These are phyloP conservation scores for Aspergillus hiratsukae DNA, from an alignment of 2,329 filamentous ascomycete species.

Conservation along the genomic window DNA sequence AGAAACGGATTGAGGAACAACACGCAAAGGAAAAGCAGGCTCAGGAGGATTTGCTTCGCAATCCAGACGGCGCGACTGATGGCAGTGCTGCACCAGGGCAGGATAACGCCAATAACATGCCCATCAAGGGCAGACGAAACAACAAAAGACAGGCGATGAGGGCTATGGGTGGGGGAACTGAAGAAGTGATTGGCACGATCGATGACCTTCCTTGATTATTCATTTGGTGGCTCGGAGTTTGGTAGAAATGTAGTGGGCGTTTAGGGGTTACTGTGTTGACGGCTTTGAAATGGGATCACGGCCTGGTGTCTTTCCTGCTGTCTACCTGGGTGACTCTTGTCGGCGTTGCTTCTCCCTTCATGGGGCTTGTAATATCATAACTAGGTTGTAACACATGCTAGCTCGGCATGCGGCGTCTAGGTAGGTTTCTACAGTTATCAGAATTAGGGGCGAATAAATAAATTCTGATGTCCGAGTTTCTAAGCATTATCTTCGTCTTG, in stretches of 20 bases:
- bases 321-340: neutral
- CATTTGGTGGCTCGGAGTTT: neutral
- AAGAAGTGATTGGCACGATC: constrained; percentile 39
- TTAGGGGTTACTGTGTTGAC: neutral
- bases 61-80: constrained; percentile 33
- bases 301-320: neutral
- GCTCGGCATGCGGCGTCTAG: neutral
- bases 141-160: constrained; percentile 26
- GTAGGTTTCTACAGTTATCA: neutral
- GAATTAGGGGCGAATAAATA: neutral
- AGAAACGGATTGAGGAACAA: constrained; percentile 43
- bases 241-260: constrained; percentile 1
- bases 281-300: neutral
- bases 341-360: neutral
- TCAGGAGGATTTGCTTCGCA: constrained; percentile 41
- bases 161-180: constrained; percentile 31
- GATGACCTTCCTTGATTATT: constrained; percentile 28
- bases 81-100: constrained; percentile 21
- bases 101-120: constrained; percentile 27
- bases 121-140: constrained; percentile 26
- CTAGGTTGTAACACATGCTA: neutral
- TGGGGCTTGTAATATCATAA: neutral
- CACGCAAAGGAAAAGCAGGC: constrained; percentile 43
- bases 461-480: neutral
- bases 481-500: constrained; percentile 34